phyloP scores from a whole-genome alignment of 1,139 yeast genomes.

The Blastobotrys elegans region DNA sequence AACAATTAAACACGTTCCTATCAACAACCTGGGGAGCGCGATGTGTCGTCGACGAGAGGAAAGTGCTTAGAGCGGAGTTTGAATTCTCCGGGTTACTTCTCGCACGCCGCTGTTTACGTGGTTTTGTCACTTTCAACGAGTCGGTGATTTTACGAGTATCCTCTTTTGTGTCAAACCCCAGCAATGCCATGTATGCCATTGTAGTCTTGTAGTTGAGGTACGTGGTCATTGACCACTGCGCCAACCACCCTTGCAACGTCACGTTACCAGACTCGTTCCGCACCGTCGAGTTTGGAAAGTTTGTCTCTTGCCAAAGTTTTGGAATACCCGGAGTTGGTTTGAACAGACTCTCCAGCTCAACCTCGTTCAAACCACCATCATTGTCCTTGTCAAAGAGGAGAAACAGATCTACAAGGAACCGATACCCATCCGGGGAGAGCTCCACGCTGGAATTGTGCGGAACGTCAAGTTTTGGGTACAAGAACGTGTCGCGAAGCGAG shows the following conservation, averaged over 20 bases:
- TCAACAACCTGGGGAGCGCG: slow-evolving; percentile 53
- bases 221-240: slow-evolving; percentile 97
- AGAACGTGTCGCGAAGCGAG: slow-evolving; percentile 70
- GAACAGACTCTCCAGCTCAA: slow-evolving; percentile 63
- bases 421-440: slow-evolving; percentile 86
- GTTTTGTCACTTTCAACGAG: slow-evolving; percentile 78
- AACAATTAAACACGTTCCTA: slow-evolving; percentile 87
- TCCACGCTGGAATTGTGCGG: slow-evolving; percentile 79
- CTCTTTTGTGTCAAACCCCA: slow-evolving; percentile 63
- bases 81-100: slow-evolving; percentile 45
- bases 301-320: slow-evolving; percentile 72
- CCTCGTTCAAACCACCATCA: slow-evolving; percentile 85
- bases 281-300: slow-evolving; percentile 82
- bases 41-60: not conserved
- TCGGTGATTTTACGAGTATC: slow-evolving; percentile 39
- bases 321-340: slow-evolving; percentile 94
- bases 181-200: slow-evolving; percentile 77
- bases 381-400: slow-evolving; percentile 85
- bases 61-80: slow-evolving; percentile 9
- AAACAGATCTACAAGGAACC: slow-evolving; percentile 85
- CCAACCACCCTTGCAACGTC: slow-evolving; percentile 95
- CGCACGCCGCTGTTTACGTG: slow-evolving; percentile 52
- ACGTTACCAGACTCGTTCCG: slow-evolving; percentile 86
- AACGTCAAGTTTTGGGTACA: slow-evolving; percentile 74
- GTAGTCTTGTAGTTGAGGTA: slow-evolving; percentile 79